Percentiles rank a stretch among this genome's conserved stretches.
Conservation (phyloP, 2,329 filamentous ascomycete species). For the Aspergillus pseudoterreus region DNA sequence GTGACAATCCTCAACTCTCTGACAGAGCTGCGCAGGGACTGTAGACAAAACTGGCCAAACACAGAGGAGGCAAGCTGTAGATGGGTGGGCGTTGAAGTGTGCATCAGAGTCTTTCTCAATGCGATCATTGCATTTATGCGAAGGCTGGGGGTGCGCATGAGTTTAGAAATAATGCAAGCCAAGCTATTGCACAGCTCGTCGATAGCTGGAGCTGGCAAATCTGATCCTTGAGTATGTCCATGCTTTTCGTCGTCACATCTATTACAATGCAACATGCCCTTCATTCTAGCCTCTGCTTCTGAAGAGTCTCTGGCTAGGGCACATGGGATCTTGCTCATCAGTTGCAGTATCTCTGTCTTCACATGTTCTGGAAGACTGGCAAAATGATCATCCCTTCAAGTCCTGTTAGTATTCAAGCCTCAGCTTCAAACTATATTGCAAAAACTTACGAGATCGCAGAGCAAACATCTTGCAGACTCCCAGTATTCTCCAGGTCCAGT, state of each 20-base stretch:
- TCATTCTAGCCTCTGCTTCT: slow-evolving; percentile 21
- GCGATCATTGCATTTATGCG: slow-evolving; percentile 69
- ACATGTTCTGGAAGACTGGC: slow-evolving; percentile 23
- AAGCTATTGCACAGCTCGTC: slow-evolving; percentile 42
- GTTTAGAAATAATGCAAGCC: slow-evolving; percentile 36
- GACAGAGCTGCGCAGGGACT: slow-evolving; percentile 75
- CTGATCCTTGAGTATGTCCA: slow-evolving; percentile 11
- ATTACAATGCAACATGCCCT: slow-evolving; percentile 28
- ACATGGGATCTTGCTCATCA: slow-evolving; percentile 41
- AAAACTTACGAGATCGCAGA: slow-evolving; percentile 48
- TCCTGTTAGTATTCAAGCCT: background rate
- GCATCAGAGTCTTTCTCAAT: slow-evolving; percentile 65
- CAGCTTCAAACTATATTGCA: background rate
- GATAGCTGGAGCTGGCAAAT: slow-evolving; percentile 19
- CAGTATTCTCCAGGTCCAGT: slow-evolving; percentile 32
- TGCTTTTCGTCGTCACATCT: slow-evolving; percentile 34
- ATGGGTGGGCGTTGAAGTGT: slow-evolving; percentile 57
- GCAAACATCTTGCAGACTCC: slow-evolving; percentile 40
- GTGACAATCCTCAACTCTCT: slow-evolving; percentile 82
- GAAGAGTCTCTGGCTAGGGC: slow-evolving; percentile 48
- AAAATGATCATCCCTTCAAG: background rate
- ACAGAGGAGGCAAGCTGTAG: slow-evolving; percentile 65
- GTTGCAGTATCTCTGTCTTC: background rate
- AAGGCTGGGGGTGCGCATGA: slow-evolving; percentile 52
- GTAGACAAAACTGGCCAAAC: slow-evolving; percentile 76